These are phyloP conservation scores for Mycena belliarum DNA, from an alignment of 768 basidiomycete species.

Conservation along the genomic window DNA sequence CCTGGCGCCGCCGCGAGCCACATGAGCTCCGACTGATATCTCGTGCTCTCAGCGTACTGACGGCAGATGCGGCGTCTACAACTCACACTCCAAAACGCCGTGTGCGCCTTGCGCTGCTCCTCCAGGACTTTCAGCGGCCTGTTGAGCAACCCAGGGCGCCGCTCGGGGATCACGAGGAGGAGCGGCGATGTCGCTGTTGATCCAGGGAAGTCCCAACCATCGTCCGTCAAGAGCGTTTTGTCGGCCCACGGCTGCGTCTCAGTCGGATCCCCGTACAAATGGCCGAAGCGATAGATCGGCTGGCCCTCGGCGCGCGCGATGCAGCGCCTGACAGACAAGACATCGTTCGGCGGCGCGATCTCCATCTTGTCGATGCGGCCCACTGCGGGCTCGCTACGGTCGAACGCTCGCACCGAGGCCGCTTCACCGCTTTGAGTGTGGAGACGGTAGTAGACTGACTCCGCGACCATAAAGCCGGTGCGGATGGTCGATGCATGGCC, in stretches of 20 bases:
- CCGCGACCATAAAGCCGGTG: background rate
- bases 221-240: no score
- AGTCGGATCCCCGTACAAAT: background rate
- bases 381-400: background rate
- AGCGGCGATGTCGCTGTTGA: no score
- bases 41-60: no score
- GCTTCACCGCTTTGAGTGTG: background rate
- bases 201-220: no score
- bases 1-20: no score
- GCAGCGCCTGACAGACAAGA: background rate
- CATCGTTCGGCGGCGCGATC: constrained; percentile 1
- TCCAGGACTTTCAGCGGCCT: background rate
- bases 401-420: background rate
- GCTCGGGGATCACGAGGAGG: no score
- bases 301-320: constrained; percentile 1
- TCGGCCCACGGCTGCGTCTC: no score
- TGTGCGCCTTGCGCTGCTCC: no score
- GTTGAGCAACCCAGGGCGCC: background rate
- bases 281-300: background rate
- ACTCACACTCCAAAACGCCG: no score
- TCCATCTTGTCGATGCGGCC: background rate
- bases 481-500: background rate
- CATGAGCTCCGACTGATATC: no score
- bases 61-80: no score
- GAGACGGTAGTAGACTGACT: background rate